Conservation (phyloP, 306 rosid genomes). For the Quercus agrifolia region DNA sequence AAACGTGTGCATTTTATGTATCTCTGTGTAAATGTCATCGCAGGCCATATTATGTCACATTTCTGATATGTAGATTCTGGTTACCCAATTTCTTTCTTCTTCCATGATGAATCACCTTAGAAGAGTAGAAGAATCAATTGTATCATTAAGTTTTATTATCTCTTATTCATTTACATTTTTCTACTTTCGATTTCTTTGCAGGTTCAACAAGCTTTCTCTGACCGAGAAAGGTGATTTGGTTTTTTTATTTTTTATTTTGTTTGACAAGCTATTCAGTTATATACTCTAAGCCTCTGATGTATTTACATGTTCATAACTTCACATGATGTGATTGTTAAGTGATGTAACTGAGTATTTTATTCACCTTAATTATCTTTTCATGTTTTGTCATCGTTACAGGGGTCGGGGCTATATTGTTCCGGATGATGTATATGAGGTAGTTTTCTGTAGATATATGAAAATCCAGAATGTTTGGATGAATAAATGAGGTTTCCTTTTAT, state of each 20-base stretch:
- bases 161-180: background rate
- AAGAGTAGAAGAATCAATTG: background rate
- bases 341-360: background rate
- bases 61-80: too few relatives aligned
- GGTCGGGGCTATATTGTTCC: slow-evolving; percentile 75
- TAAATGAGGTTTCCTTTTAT: background rate
- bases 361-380: background rate
- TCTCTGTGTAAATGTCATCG: too few relatives aligned
- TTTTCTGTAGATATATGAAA: background rate
- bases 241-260: background rate
- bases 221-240: slow-evolving; percentile 58
- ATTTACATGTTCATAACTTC: background rate
- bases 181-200: slow-evolving; percentile 27
- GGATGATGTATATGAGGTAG: slow-evolving; percentile 77
- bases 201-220: slow-evolving; percentile 90
- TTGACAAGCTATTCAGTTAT: slow-evolving; percentile 1
- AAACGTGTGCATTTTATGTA: too few relatives aligned
- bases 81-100: background rate
- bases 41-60: too few relatives aligned
- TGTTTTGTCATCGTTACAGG: slow-evolving; percentile 44
- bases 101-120: background rate
- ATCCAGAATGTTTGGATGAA: background rate
- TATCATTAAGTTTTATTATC: background rate
- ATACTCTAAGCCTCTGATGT: background rate
- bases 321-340: background rate